These are phyloP conservation scores for Rhazya stricta DNA, from an alignment of 257 asterid genomes.

Conservation along the genomic window DNA sequence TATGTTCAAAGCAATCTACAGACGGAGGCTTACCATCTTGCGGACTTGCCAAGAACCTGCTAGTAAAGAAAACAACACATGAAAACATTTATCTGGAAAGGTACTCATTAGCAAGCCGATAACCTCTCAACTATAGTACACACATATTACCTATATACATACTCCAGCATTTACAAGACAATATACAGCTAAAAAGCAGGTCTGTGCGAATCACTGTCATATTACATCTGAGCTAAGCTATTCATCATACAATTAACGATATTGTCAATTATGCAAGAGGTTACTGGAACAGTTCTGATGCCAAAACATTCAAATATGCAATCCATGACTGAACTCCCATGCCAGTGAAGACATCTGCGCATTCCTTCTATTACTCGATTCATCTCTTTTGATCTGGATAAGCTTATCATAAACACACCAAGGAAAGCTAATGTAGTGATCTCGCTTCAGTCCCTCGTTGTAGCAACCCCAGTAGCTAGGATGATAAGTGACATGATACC, in stretches of 20 bases:
- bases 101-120: background rate
- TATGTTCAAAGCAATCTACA: background rate
- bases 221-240: background rate
- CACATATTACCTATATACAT: background rate
- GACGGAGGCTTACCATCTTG: background rate
- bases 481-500: constrained; percentile 86
- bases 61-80: background rate
- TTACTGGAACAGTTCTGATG: background rate
- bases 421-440: constrained; percentile 71
- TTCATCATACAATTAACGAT: background rate
- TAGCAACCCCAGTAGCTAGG: constrained; percentile 57
- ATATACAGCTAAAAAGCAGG: background rate
- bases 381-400: constrained; percentile 53
- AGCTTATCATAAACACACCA: constrained; percentile 82
- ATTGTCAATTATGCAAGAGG: background rate
- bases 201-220: background rate
- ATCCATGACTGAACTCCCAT: constrained; percentile 11
- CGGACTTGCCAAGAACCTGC: background rate
- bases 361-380: constrained; percentile 11
- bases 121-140: background rate
- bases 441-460: constrained; percentile 52
- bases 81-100: background rate
- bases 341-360: constrained; percentile 26
- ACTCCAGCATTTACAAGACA: background rate
- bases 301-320: constrained; percentile 21